These are phyloP conservation scores for Aristolochia contorta DNA, from an alignment of 164 flowering plant species.

Conservation along the genomic window DNA sequence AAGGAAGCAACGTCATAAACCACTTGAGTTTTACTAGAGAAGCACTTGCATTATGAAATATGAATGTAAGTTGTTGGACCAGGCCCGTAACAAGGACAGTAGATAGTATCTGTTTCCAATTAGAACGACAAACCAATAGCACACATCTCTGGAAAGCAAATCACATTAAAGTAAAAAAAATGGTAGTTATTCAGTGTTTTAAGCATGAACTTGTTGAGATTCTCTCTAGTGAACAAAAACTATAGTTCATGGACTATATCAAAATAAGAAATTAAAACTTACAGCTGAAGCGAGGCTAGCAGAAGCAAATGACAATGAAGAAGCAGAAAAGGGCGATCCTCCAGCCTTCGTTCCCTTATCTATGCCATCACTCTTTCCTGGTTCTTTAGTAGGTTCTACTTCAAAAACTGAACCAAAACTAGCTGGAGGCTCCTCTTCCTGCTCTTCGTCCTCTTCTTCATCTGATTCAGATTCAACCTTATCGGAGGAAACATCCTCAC, in stretches of 20 bases:
- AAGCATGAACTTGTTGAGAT: too few species aligned
- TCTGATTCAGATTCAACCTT: conserved; percentile 18
- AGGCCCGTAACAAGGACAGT: too few species aligned
- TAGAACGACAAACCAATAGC: background rate
- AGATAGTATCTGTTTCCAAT: too few species aligned
- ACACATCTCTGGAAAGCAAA: background rate
- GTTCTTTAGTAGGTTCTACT: conserved; percentile 16
- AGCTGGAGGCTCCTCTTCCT: conserved; percentile 44
- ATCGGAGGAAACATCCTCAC: conserved; percentile 21
- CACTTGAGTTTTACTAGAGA: too few species aligned
- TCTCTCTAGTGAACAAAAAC: background rate
- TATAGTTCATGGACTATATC: background rate
- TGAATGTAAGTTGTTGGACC: too few species aligned
- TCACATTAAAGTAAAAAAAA: too few species aligned
- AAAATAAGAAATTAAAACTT: conserved; percentile 16
- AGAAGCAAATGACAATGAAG: conserved; percentile 60
- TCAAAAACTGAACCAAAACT: conserved; percentile 61
- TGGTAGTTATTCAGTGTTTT: background rate
- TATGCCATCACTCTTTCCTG: conserved; percentile 24
- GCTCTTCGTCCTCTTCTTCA: conserved; percentile 44
- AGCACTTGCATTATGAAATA: too few species aligned
- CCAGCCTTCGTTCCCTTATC: conserved; percentile 24
- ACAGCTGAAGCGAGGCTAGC: conserved; percentile 42
- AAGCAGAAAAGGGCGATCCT: conserved; percentile 57
- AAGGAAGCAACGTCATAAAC: background rate